A percentile compares a stretch with the other conserved stretches of the same genome.
These are phyloP conservation scores for Exophiala calicioides DNA, from an alignment of 2,329 filamentous ascomycete genomes.

Conservation along the genomic window DNA sequence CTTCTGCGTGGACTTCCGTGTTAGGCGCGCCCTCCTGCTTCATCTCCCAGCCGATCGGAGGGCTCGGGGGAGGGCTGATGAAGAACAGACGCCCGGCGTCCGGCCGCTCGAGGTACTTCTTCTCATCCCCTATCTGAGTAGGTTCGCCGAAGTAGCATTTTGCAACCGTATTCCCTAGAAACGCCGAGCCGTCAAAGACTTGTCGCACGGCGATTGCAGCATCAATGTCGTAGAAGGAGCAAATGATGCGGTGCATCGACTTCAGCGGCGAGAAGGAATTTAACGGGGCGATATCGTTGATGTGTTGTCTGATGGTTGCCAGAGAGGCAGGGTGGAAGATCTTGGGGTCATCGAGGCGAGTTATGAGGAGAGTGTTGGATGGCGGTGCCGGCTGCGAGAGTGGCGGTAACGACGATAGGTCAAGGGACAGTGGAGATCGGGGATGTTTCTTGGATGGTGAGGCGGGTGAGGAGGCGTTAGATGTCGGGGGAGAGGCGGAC, in stretches of 20 bases:
- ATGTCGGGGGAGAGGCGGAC: conserved; percentile 30
- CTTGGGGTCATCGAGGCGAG: conserved; percentile 47
- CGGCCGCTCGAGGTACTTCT: conserved; percentile 56
- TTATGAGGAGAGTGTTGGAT: conserved; percentile 54
- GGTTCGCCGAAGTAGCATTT: conserved; percentile 56
- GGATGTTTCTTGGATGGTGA: conserved; percentile 27
- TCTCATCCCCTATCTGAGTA: conserved; percentile 46
- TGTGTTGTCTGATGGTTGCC: conserved; percentile 44
- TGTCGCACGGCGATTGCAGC: conserved; percentile 48
- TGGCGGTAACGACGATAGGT: conserved; percentile 48
- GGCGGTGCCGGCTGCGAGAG: conserved; percentile 49
- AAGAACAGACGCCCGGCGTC: conserved; percentile 65
- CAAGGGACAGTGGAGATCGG: conserved; percentile 44
- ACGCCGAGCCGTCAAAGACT: conserved; percentile 41
- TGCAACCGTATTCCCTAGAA: conserved; percentile 40
- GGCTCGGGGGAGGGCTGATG: conserved; percentile 64
- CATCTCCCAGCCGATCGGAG: conserved; percentile 66
- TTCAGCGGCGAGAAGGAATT: conserved; percentile 55
- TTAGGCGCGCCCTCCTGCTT: conserved; percentile 65
- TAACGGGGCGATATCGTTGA: conserved; percentile 44
- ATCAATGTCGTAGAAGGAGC: conserved; percentile 47
- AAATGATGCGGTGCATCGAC: conserved; percentile 53
- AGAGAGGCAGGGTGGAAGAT: conserved; percentile 51
- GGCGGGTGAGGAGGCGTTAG: conserved; percentile 36
- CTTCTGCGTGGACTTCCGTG: conserved; percentile 64